phyloP scores from a whole-genome alignment of 108 stramenopile genomes.

The Skeletonema marinoi region DNA sequence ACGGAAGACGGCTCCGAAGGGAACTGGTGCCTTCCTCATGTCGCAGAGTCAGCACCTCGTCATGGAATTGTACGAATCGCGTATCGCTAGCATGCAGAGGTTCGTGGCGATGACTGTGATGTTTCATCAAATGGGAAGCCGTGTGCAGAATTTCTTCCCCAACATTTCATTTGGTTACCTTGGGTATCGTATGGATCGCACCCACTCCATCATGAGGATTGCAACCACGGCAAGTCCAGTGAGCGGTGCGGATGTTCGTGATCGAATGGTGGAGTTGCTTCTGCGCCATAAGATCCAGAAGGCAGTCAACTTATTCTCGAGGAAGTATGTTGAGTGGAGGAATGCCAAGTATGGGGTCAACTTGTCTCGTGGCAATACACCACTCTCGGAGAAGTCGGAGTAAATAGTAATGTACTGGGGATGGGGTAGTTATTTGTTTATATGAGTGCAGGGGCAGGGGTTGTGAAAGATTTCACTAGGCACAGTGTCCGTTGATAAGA shows the following conservation, averaged over 20 bases:
- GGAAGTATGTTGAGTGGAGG: too few relatives aligned
- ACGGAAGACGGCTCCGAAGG: conserved; percentile 19
- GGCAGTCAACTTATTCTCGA: too few relatives aligned
- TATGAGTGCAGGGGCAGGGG: too few relatives aligned
- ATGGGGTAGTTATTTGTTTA: too few relatives aligned
- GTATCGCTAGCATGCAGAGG: conserved; percentile 77
- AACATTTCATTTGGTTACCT: conserved; percentile 63
- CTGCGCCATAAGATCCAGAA: too few relatives aligned
- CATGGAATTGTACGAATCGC: conserved; percentile 75
- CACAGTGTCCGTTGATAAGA: too few relatives aligned
- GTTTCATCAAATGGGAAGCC: conserved; percentile 81
- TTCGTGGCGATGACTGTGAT: conserved; percentile 84
- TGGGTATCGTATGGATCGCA: conserved; percentile 67
- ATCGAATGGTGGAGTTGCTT: too few relatives aligned
- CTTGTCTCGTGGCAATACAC: too few relatives aligned
- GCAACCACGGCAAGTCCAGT: conserved; percentile 76
- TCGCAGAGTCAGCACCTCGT: conserved; percentile 55
- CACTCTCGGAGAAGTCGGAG: too few relatives aligned
- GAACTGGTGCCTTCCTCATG: conserved; percentile 52
- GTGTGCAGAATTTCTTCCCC: conserved; percentile 65
- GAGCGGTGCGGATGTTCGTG: conserved; percentile 62
- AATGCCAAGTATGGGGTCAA: too few relatives aligned
- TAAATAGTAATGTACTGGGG: too few relatives aligned
- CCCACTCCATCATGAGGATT: conserved; percentile 70
- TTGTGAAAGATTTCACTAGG: too few relatives aligned